Conservation (phyloP, 768 basidiomycete species). For the Ephemerocybe angulata region DNA sequence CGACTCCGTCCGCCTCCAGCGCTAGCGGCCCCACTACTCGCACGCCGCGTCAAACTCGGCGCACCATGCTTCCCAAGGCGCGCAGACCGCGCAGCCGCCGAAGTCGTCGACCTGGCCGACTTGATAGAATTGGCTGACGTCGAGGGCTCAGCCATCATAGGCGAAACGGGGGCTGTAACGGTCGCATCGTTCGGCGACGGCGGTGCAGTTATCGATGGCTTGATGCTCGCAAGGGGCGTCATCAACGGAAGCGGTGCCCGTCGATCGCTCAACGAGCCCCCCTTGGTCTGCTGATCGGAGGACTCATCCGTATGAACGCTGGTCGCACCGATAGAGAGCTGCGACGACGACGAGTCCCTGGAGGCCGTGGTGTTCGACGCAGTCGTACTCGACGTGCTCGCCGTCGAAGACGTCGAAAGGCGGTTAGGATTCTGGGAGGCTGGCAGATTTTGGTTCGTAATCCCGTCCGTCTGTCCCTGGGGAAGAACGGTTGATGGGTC, state of each 20-base stretch:
- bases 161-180: background rate
- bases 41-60: slow-evolving; percentile 6
- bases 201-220: too few species aligned
- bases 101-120: background rate
- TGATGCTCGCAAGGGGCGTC: too few species aligned
- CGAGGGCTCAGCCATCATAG: background rate
- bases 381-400: background rate
- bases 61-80: background rate
- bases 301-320: background rate
- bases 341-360: background rate
- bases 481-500: background rate
- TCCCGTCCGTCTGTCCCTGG: background rate
- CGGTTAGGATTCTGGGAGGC: background rate
- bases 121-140: background rate
- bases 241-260: too few species aligned
- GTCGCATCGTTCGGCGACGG: background rate
- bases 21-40: slow-evolving; percentile 11
- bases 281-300: background rate
- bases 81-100: background rate
- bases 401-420: background rate
- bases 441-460: background rate
- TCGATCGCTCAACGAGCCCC: background rate
- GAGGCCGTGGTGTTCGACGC: background rate
- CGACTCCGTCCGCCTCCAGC: background rate
- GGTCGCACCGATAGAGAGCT: background rate